Base-by-base conservation (phyloP, 371 early-diverging fungal species). In the Apophysomyces elegans region DNA sequence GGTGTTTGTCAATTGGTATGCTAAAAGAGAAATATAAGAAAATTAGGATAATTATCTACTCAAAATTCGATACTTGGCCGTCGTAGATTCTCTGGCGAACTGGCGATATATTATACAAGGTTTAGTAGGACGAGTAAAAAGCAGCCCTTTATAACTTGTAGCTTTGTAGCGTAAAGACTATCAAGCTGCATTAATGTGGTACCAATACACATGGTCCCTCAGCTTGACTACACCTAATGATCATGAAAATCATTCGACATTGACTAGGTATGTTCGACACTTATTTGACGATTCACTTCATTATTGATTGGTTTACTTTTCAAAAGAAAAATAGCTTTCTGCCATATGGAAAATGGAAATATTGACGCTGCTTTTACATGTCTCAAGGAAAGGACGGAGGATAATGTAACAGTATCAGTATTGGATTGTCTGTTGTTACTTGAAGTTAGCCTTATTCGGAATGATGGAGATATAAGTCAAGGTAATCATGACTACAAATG, bases 41-140 rank as follows among this genome's bases (percentile, higher is more conserved):
- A 2, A 26, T 26, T 2, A 26, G 16, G 1, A 2, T 18, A n/a
- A n/a, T 9, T 5, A 2, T 6, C 21, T 4, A 9, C 1, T 21
- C 21, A 32, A 7, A 4, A 50, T 50, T 50, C 9, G 21, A 21
- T 18, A 2, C 9, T 18, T 5, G 21, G 21, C 7, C 21, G 0
- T 16, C 21, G 11, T 21, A 50, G 54, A 50, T 50, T n/a, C 54
- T 50, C 11, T 50, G 54, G 54, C n/a, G 54, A 50, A 50, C 54
- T 21, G 54, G 54, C 6, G 54, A 50, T 50, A 5, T 11, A 21
- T 21, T 50, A 50, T 50, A 50, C 21, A 50, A 50, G 54, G 54
- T 50, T 50, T 50, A 50, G 1, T 11, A 21, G 21, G 2, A 11
- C 2, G 21, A 21, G 21, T 26, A 7, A 21, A 8, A 8, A 16